Conservation (phyloP, 2,329 filamentous ascomycete genomes). For the Penicillium janthinellum region DNA sequence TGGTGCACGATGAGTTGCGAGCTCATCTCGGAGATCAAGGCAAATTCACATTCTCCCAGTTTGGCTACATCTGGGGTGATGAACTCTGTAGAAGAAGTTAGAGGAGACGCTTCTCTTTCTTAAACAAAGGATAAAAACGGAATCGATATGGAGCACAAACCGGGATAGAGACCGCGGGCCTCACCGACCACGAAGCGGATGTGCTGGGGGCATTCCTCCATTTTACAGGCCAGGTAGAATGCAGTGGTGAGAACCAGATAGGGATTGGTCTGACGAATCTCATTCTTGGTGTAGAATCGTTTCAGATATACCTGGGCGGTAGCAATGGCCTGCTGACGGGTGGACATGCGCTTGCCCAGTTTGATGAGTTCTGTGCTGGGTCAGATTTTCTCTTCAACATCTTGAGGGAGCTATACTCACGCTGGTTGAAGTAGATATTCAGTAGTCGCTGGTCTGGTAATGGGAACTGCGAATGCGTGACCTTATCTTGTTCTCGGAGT, state of each 20-base stretch:
- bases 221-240: conserved; percentile 94
- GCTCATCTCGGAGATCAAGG: conserved; percentile 85
- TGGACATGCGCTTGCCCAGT: conserved; percentile 78
- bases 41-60: conserved; percentile 92
- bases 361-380: conserved; percentile 68
- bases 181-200: conserved; percentile 88
- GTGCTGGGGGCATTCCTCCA: conserved; percentile 96
- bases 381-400: not conserved
- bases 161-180: conserved; percentile 80
- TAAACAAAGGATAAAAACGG: not conserved
- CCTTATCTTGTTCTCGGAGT: conserved; percentile 74
- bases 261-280: conserved; percentile 89
- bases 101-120: not conserved
- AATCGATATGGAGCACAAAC: conserved; percentile 41
- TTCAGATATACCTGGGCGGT: conserved; percentile 95
- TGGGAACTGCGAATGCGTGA: conserved; percentile 75
- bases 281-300: conserved; percentile 87
- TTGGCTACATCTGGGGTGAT: conserved; percentile 76
- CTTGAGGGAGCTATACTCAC: conserved; percentile 53
- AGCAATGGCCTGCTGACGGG: conserved; percentile 88
- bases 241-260: conserved; percentile 92
- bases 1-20: conserved; percentile 89
- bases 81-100: conserved; percentile 55
- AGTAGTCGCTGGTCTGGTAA: conserved; percentile 80
- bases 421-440: conserved; percentile 89